A percentile compares a stretch with the other conserved stretches of the same genome.
These are phyloP conservation scores for Actinomortierella ambigua DNA, from an alignment of 371 early-diverging fungal genomes.

Conservation along the genomic window DNA sequence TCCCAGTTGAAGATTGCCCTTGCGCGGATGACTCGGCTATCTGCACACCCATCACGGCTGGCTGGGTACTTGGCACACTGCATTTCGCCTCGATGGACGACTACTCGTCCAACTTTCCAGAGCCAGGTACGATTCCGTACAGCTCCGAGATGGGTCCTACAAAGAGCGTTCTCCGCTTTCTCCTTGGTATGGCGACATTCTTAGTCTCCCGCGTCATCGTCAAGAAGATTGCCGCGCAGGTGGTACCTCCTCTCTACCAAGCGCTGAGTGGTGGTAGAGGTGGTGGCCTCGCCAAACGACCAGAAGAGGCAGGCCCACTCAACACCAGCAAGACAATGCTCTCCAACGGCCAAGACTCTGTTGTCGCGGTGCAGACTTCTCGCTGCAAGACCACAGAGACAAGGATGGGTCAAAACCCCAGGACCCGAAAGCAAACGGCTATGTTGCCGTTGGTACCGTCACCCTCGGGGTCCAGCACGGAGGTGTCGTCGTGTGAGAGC, in stretches of 20 bases:
- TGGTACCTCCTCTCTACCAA: slow-evolving; percentile 64
- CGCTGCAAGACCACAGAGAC: no score
- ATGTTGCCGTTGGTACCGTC: no score
- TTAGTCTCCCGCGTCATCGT: slow-evolving; percentile 66
- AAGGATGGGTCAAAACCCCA: no score
- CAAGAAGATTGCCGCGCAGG: slow-evolving; percentile 58
- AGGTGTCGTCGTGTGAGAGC: no score
- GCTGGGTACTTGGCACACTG: slow-evolving; percentile 64
- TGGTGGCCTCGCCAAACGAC: no score
- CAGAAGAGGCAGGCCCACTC: no score
- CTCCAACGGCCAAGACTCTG: no score
- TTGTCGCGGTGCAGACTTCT: no score
- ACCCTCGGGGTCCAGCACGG: no score
- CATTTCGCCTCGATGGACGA: slow-evolving; percentile 43
- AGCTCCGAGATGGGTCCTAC: slow-evolving; percentile 21
- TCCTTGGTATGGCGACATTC: slow-evolving; percentile 55
- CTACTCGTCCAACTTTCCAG: slow-evolving; percentile 44
- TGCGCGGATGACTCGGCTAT: slow-evolving; percentile 83
- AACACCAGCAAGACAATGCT: no score
- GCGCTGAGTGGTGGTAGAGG: no score
- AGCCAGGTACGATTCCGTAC: slow-evolving; percentile 49
- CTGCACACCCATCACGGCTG: slow-evolving; percentile 71
- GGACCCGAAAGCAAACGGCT: no score
- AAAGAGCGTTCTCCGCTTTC: slow-evolving; percentile 23
- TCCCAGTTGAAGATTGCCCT: slow-evolving; percentile 79